Percentiles rank a stretch among this genome's conserved stretches.
These are phyloP conservation scores for Monascus purpureus DNA, from an alignment of 495 filamentous ascomycete species.

Conservation along the genomic window DNA sequence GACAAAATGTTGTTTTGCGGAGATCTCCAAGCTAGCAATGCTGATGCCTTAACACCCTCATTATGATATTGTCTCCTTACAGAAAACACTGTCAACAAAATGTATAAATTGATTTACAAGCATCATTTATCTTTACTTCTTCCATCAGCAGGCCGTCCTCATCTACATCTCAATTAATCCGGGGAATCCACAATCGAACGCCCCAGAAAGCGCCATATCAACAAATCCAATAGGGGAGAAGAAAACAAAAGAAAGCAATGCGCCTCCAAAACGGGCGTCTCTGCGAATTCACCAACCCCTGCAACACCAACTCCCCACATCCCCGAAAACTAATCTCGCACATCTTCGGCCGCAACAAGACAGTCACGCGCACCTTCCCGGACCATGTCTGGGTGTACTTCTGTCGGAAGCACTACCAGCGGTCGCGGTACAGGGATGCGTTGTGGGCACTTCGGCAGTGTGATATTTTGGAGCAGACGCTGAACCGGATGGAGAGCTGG, in stretches of 20 bases:
- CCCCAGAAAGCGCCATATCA: too few relatives aligned
- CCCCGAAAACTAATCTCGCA: constrained; percentile 67
- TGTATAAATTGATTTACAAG: too few relatives aligned
- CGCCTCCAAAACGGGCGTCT: not conserved
- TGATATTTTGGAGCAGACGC: constrained; percentile 41
- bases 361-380: constrained; percentile 53
- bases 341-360: constrained; percentile 82
- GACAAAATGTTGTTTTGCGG: too few relatives aligned
- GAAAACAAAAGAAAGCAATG: not conserved
- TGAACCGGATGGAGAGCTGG: constrained; percentile 47
- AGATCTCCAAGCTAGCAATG: too few relatives aligned
- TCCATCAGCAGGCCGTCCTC: too few relatives aligned
- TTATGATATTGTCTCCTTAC: too few relatives aligned
- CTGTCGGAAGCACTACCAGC: constrained; percentile 82
- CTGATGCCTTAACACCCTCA: too few relatives aligned
- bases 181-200: too few relatives aligned
- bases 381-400: constrained; percentile 50
- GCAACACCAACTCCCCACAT: constrained; percentile 33
- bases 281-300: constrained; percentile 14
- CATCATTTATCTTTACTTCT: too few relatives aligned
- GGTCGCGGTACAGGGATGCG: constrained; percentile 48
- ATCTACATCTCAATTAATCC: too few relatives aligned
- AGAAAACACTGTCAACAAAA: too few relatives aligned
- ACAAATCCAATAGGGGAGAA: too few relatives aligned
- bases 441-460: constrained; percentile 47